A percentile compares a stretch with the other conserved stretches of the same genome.
phyloP scores from a whole-genome alignment of 805 yeast genomes.

The Ogataea saltuana region DNA sequence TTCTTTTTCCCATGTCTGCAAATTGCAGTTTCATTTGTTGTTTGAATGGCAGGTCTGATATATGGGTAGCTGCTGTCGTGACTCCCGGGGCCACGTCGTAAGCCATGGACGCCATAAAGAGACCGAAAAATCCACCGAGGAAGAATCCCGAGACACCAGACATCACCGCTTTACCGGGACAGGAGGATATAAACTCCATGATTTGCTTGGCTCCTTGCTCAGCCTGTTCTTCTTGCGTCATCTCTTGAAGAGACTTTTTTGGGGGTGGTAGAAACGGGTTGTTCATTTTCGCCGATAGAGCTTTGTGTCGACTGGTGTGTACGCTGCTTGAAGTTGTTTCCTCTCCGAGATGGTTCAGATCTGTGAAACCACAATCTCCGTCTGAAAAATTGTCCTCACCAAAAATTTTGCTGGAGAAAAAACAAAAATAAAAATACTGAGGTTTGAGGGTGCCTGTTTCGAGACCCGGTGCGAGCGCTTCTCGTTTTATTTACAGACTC shows the following conservation, averaged over 20 bases:
- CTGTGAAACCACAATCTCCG: too few relatives aligned
- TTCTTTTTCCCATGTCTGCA: constrained; percentile 85
- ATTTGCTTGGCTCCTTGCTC: constrained; percentile 84
- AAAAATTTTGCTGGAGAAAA: too few relatives aligned
- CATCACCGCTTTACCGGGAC: constrained; percentile 91
- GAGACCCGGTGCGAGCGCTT: too few relatives aligned
- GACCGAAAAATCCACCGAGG: constrained; percentile 92
- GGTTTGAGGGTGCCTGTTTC: background rate
- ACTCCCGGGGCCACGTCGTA: constrained; percentile 77
- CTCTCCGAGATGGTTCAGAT: too few relatives aligned
- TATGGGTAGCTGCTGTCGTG: constrained; percentile 44
- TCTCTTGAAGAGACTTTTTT: constrained; percentile 56
- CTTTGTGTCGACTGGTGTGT: background rate
- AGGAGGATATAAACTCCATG: constrained; percentile 83
- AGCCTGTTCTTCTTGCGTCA: constrained; percentile 92
- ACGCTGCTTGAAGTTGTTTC: too few relatives aligned
- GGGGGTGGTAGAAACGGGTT: constrained; percentile 43
- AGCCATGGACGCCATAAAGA: constrained; percentile 89
- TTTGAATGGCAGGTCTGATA: constrained; percentile 82
- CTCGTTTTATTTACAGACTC: too few relatives aligned
- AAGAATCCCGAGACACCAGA: constrained; percentile 94
- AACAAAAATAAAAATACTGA: too few relatives aligned
- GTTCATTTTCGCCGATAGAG: constrained; percentile 22
- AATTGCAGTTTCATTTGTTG: constrained; percentile 93
- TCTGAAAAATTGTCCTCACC: background rate